Conservation (phyloP, 768 basidiomycete species). For the Pseudohyphozyma bogoriensis region DNA sequence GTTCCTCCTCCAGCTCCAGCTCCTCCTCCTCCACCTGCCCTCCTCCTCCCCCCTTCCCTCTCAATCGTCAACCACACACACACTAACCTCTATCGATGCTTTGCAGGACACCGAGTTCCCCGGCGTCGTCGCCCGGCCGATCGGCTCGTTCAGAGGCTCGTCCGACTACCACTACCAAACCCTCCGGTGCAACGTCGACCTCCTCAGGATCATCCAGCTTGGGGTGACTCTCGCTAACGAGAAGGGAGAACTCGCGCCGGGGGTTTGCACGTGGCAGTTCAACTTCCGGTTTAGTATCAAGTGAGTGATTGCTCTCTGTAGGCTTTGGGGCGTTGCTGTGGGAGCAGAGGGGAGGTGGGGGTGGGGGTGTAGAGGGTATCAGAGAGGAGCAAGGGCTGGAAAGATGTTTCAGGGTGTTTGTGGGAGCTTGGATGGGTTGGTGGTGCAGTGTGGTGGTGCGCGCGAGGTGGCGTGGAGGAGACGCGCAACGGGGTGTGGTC, state of each 20-base stretch:
- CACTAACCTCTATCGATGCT: slow-evolving; percentile 25
- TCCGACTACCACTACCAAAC: slow-evolving; percentile 99
- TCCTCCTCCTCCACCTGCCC: too few relatives aligned
- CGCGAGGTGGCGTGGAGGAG: background rate
- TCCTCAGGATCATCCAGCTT: slow-evolving; percentile 94
- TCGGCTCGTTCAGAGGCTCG: slow-evolving; percentile 89
- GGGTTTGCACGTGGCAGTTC: slow-evolving; percentile 96
- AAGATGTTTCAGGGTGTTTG: too few relatives aligned
- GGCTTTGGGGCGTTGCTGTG: background rate
- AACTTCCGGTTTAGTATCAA: slow-evolving; percentile 87
- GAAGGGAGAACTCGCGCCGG: slow-evolving; percentile 80
- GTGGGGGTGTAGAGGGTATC: background rate
- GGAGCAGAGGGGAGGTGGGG: background rate
- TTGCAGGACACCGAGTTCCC: slow-evolving; percentile 98
- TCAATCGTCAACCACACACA: slow-evolving; percentile 15
- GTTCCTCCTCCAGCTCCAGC: slow-evolving; percentile 17
- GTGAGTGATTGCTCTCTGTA: slow-evolving; percentile 46
- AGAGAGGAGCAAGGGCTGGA: too few relatives aligned
- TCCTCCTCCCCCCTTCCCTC: background rate
- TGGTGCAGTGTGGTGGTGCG: background rate
- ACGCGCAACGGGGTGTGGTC: too few relatives aligned
- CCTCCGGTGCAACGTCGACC: slow-evolving; percentile 94
- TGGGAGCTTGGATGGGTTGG: background rate
- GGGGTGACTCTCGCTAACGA: slow-evolving; percentile 91
- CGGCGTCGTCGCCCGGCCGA: slow-evolving; percentile 92